Base-by-base conservation (phyloP, 495 filamentous ascomycete species). In the Podospora tetraspora region DNA sequence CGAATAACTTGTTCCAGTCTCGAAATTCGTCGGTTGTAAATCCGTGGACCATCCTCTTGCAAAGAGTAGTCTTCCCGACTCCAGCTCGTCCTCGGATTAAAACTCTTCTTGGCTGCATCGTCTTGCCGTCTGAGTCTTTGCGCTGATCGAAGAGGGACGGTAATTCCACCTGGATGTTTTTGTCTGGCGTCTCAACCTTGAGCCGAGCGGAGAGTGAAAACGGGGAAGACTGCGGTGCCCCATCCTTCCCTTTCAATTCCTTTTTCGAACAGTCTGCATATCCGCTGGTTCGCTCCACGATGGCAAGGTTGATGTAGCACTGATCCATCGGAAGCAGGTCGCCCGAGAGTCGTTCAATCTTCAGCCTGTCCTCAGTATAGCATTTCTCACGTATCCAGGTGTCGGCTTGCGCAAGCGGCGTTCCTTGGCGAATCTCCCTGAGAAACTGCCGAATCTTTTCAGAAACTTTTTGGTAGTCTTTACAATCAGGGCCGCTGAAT, bases 61-160 rank as follows among this genome's bases (percentile, higher is more conserved):
- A 82, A 24, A 82, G 68, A n/a, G 81, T 82, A 59, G 79, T 82
- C 70, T 83, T 83, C 13, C 79, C 79, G 9, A 81, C 75, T 56
- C 81, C 81, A 9, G 81, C 77, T 5, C 71, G 78, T 63, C 81
- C 81, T 23, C 74, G 73, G 64, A 83, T 83, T 62, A 81, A 64
- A 43, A 83, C 76, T 30, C 79, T 69, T 66, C 71, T 75, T 59
- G 77, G 74, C 24, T 43, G 43, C 62, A 56, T 73, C 43, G 23
- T 32, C 57, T 57, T 21, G 62, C 65, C 75, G 62, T 73, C 63
- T 25, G 24, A 25, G 24, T 16, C 59, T 66, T 75, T 68, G 37
- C 76, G 73, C 21, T 62, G 7, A 1, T 74, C 59, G 56, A 81
- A 81, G 29, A 81, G 69, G 8, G 63, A 30, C 52, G 61, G 60